Percentiles rank a stretch among this genome's conserved stretches.
Evolutionary conservation across 2,329 filamentous ascomycete genomes (phyloP).

Genomic region (Aspergillus eucalypticola): DNA sequence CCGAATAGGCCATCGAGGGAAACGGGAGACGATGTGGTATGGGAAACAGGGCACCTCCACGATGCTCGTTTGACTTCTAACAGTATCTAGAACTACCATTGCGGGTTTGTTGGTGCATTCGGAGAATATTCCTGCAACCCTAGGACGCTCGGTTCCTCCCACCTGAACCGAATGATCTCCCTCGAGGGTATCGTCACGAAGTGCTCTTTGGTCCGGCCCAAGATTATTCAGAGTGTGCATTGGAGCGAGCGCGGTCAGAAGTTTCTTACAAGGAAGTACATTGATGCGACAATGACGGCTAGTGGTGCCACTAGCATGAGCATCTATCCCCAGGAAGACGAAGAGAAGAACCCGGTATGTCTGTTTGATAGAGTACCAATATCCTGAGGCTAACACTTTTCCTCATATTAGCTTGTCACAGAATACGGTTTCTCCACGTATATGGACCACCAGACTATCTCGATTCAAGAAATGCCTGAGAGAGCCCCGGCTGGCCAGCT

Average conservation of each 20-base stretch:
- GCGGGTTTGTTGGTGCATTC: slow-evolving; percentile 95
- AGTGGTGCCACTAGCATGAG: slow-evolving; percentile 85
- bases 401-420: slow-evolving; percentile 66
- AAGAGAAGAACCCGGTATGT: slow-evolving; percentile 77
- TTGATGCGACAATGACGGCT: slow-evolving; percentile 93
- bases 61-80: slow-evolving; percentile 10
- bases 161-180: slow-evolving; percentile 95
- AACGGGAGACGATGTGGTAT: slow-evolving; percentile 70
- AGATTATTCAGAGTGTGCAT: slow-evolving; percentile 97
- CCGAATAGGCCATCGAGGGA: slow-evolving; percentile 75
- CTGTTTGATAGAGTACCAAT: not conserved
- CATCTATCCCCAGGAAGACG: slow-evolving; percentile 92
- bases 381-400: slow-evolving; percentile 14
- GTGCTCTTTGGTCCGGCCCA: slow-evolving; percentile 91
- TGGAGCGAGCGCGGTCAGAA: slow-evolving; percentile 85
- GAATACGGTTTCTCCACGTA: slow-evolving; percentile 97
- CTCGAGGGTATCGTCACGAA: slow-evolving; percentile 97
- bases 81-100: slow-evolving; percentile 69
- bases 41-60: slow-evolving; percentile 11
- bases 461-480: slow-evolving; percentile 99
- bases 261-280: slow-evolving; percentile 87
- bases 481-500: slow-evolving; percentile 92
- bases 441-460: slow-evolving; percentile 94
- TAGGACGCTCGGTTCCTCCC: slow-evolving; percentile 81
- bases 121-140: slow-evolving; percentile 94